Conservation (phyloP, 176 grass and related monocot genomes). For the Oryza nivara region DNA sequence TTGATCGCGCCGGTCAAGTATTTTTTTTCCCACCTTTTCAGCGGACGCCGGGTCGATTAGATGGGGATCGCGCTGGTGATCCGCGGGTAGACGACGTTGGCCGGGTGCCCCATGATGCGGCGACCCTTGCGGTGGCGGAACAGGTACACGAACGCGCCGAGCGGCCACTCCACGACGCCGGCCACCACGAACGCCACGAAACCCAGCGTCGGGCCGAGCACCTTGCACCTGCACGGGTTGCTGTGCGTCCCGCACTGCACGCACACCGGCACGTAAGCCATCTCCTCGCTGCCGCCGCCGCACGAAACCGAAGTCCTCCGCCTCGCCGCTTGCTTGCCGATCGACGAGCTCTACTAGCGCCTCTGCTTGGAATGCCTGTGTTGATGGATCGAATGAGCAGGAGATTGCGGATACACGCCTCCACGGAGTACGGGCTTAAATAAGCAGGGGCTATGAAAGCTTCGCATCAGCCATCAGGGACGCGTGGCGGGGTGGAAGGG, state of each 20-base stretch:
- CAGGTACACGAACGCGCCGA: constrained; percentile 75
- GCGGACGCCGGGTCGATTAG: constrained; percentile 27
- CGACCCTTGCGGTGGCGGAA: constrained; percentile 86
- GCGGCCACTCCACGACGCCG: constrained; percentile 83
- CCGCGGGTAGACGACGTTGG: constrained; percentile 71
- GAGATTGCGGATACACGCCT: neutral
- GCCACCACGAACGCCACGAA: constrained; percentile 75
- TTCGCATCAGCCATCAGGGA: neutral
- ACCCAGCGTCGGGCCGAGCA: constrained; percentile 85
- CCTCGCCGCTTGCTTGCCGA: neutral
- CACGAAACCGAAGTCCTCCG: neutral
- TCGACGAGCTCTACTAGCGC: neutral
- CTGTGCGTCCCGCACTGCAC: constrained; percentile 85
- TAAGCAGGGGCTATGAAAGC: neutral
- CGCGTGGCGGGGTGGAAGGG: constrained; percentile 18
- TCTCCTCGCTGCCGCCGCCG: neutral
- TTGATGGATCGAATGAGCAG: neutral
- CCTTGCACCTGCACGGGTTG: constrained; percentile 94
- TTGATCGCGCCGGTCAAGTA: neutral
- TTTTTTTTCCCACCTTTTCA: neutral
- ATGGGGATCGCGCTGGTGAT: constrained; percentile 65
- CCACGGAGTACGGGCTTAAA: neutral
- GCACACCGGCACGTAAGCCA: constrained; percentile 54
- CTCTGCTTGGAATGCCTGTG: neutral
- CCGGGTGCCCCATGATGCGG: constrained; percentile 92